phyloP scores from a whole-genome alignment of 345 rosid species.

The Camelina hispida region DNA sequence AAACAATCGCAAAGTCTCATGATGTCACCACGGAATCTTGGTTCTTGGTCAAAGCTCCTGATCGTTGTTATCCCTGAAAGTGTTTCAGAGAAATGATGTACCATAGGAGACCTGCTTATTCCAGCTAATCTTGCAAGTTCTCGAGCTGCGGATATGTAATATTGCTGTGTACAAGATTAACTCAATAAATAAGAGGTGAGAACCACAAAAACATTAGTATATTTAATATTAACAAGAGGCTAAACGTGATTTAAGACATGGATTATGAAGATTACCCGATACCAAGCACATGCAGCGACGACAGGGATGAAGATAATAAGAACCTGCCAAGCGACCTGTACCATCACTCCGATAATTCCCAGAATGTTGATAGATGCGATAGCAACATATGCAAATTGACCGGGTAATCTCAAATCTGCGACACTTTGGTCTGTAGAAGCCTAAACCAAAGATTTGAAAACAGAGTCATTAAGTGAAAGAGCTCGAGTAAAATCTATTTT shows the following conservation, averaged over 20 bases:
- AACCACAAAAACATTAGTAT: slow-evolving; percentile 15
- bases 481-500: neutral
- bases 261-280: slow-evolving; percentile 58
- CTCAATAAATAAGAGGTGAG: slow-evolving; percentile 6
- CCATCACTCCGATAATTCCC: slow-evolving; percentile 71
- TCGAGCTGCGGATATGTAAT: slow-evolving; percentile 70
- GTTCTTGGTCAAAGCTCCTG: slow-evolving; percentile 73
- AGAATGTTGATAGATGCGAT: slow-evolving; percentile 57
- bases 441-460: slow-evolving; percentile 46
- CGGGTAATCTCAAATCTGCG: slow-evolving; percentile 59
- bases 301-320: slow-evolving; percentile 71
- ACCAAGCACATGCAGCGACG: slow-evolving; percentile 61
- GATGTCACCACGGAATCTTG: slow-evolving; percentile 59
- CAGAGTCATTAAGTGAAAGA: slow-evolving; percentile 2
- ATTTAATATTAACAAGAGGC: slow-evolving; percentile 11
- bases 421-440: slow-evolving; percentile 85
- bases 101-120: slow-evolving; percentile 72
- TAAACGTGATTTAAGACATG: neutral
- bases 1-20: slow-evolving; percentile 60
- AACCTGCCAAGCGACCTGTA: slow-evolving; percentile 85
- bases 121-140: slow-evolving; percentile 74
- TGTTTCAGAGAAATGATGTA: slow-evolving; percentile 80
- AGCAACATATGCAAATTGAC: slow-evolving; percentile 54
- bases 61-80: slow-evolving; percentile 70
- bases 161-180: slow-evolving; percentile 54